Conservation (phyloP, 2,329 filamentous ascomycete genomes). For the Celoporthe dispersa region DNA sequence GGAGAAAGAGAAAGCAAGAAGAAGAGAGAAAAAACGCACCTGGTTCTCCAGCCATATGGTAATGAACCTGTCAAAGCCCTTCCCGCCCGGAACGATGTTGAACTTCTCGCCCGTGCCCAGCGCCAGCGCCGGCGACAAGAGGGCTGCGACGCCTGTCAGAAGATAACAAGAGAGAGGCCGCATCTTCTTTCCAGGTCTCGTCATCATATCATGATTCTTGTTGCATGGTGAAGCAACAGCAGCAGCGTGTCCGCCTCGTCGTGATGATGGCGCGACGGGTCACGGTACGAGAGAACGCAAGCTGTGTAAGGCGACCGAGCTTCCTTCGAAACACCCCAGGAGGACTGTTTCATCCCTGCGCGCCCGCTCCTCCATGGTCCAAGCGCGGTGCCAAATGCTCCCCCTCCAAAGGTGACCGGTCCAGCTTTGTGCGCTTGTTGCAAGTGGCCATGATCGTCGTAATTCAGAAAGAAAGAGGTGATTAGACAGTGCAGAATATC, state of each 20-base stretch:
- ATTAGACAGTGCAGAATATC: no score
- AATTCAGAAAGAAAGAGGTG: not conserved
- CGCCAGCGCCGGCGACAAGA: slow-evolving; percentile 18
- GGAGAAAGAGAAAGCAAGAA: no score
- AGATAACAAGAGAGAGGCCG: slow-evolving; percentile 1
- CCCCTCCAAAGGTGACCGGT: no score
- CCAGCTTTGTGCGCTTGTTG: no score
- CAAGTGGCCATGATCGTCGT: not conserved
- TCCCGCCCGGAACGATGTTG: slow-evolving; percentile 40
- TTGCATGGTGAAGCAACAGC: not conserved
- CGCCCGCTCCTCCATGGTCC: not conserved
- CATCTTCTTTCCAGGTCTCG: slow-evolving; percentile 12
- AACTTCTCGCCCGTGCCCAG: slow-evolving; percentile 27
- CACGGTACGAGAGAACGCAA: not conserved
- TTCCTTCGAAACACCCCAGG: not conserved
- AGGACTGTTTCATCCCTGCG: not conserved
- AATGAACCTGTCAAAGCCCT: slow-evolving; percentile 47
- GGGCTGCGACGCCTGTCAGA: slow-evolving; percentile 12
- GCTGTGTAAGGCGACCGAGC: not conserved
- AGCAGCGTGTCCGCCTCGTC: not conserved
- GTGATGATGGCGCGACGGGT: not conserved
- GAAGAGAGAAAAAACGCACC: slow-evolving; percentile 34
- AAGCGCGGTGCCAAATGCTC: not conserved
- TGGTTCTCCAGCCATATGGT: slow-evolving; percentile 52
- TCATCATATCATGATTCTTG: slow-evolving; percentile 9